Conservation (phyloP, 768 basidiomycete genomes). For the Fistulinella prunicolor region DNA sequence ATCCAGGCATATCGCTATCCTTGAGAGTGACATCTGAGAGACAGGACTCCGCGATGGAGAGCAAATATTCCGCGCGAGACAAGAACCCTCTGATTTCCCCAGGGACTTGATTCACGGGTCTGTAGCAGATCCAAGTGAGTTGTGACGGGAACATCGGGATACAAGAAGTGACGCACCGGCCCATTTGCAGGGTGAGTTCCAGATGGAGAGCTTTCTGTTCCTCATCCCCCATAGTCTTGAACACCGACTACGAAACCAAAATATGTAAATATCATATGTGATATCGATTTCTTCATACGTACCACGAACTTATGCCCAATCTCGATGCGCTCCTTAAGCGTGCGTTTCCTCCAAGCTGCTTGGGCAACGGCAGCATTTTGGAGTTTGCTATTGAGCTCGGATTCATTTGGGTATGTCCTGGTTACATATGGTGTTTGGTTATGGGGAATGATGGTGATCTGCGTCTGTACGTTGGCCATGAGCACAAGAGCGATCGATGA, state of each 20-base stretch:
- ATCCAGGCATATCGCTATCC: slow-evolving; percentile 80
- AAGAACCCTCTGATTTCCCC: slow-evolving; percentile 82
- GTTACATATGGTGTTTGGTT: slow-evolving; percentile 57
- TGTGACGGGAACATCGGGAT: neutral
- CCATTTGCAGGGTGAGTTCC: slow-evolving; percentile 90
- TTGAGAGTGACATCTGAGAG: slow-evolving; percentile 73
- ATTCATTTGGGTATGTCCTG: slow-evolving; percentile 59
- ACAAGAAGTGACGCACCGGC: slow-evolving; percentile 54
- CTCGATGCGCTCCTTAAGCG: slow-evolving; percentile 61
- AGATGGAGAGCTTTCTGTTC: slow-evolving; percentile 49
- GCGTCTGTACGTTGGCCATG: slow-evolving; percentile 35
- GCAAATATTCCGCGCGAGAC: slow-evolving; percentile 79
- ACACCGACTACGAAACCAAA: slow-evolving; percentile 41
- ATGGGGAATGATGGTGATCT: slow-evolving; percentile 86
- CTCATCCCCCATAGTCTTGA: slow-evolving; percentile 43
- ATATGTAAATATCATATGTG: neutral
- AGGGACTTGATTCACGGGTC: slow-evolving; percentile 73
- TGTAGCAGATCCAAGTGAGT: slow-evolving; percentile 25
- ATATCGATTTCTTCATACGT: slow-evolving; percentile 28
- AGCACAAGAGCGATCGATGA: neutral
- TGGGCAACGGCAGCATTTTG: slow-evolving; percentile 62
- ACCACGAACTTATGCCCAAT: slow-evolving; percentile 73
- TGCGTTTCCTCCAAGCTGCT: slow-evolving; percentile 62
- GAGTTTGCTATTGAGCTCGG: slow-evolving; percentile 62
- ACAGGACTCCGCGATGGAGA: slow-evolving; percentile 73